Evolutionary conservation across 768 basidiomycete genomes (phyloP), one percentile per base, ranked within the genome.

Genomic region (Boletus sp.): DNA sequence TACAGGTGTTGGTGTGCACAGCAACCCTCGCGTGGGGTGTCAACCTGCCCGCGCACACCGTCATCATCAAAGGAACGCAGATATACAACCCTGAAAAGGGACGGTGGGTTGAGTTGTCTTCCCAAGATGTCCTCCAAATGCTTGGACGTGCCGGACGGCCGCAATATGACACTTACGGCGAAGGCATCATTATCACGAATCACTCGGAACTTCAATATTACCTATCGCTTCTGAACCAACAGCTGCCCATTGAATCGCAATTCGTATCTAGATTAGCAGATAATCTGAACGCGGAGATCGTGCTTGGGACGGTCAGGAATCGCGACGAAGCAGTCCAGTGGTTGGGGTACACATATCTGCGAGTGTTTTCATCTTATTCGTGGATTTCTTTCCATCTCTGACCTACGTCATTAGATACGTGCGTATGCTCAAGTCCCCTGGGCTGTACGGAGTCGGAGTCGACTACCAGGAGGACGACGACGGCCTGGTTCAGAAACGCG

Each of bases 41-140:
- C 73, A 99, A 99, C 68, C 76, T 98, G 0, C 97, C 97, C 4
- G 96, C 95, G 1, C 97, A 98, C 60, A 89, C 93, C 8, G 96
- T 98, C 73, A 93, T 98, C 75, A 98, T 99, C 79, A 99, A 98
- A 70, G 97, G 97, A n/a, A 98, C 97, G 0, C 95, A 98, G 74
- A 95, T 98, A 57, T 99, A 98, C 74, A 98, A 97, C 70, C 97
- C 97, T 0, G 95, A 97, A 73, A 97, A 98, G 73, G 97, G 97
- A 19, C 85, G 90, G 5, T 99, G 97, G 97, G 88, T 90, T 5
- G 97, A 98, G 69, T 74, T 98, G 7, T 95, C 92, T 1, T 85
- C 88, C 1, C 97, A 98, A 71, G 97, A 98, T 67, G 94, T 98
- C 1, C 76, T 99, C 5, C 97, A 99, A 73, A 98, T 99, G 97